Evolutionary conservation across 2,329 filamentous ascomycete genomes (phyloP).

Genomic region (Aspergillaceae sp.): DNA sequence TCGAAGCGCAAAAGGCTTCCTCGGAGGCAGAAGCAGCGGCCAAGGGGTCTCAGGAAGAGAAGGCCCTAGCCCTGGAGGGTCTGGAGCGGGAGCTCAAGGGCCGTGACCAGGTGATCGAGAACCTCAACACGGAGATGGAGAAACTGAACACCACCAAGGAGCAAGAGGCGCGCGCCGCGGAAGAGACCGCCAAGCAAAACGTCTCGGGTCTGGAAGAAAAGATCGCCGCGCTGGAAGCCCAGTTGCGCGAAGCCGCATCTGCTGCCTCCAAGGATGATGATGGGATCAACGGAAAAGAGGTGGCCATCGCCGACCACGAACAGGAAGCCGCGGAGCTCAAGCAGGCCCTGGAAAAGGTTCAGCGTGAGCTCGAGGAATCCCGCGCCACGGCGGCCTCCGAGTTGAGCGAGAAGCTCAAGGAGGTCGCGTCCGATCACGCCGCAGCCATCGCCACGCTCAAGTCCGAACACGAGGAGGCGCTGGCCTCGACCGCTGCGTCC

Average conservation of each 20-base stretch:
- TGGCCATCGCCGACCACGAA: conserved; percentile 26
- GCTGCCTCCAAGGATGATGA: too few species aligned
- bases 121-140: conserved; percentile 31
- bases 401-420: conserved; percentile 17
- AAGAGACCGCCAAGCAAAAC: conserved; percentile 23
- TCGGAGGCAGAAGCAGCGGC: conserved; percentile 3
- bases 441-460: conserved; percentile 16
- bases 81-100: conserved; percentile 28
- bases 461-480: conserved; percentile 1
- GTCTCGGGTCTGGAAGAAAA: conserved; percentile 26
- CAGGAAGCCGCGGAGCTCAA: conserved; percentile 27
- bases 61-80: conserved; percentile 22
- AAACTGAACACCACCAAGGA: conserved; percentile 29
- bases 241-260: conserved; percentile 26
- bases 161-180: conserved; percentile 25
- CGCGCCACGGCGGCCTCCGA: conserved; percentile 14
- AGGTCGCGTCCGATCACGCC: conserved; percentile 22
- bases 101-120: conserved; percentile 30
- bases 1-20: conserved; percentile 22
- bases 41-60: conserved; percentile 16
- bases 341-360: conserved; percentile 23
- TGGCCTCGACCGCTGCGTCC: conserved; percentile 17
- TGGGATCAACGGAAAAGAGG: conserved; percentile 17
- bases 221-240: conserved; percentile 26
- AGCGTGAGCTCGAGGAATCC: conserved; percentile 25